phyloP scores from a whole-genome alignment of 306 rosid species.

The Medicago lupulina region DNA sequence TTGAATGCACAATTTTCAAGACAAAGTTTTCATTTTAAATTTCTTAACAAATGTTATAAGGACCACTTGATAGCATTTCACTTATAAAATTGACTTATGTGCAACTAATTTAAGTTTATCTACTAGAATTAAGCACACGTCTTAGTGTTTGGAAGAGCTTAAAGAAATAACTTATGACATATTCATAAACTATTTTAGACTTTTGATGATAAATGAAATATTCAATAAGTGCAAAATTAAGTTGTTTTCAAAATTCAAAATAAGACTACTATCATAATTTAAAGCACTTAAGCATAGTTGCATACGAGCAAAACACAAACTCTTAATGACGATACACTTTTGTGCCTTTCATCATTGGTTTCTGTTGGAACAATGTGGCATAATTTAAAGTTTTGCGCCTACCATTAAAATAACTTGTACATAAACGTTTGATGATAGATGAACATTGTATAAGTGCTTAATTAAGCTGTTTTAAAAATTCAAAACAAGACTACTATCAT shows the following conservation, averaged over 20 bases:
- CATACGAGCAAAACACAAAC: not conserved
- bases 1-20: too few species aligned
- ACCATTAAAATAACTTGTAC: not conserved
- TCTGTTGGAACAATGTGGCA: conserved; percentile 20
- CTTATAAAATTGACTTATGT: too few species aligned
- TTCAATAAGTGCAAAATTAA: not conserved
- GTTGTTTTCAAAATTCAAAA: not conserved
- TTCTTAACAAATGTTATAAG: too few species aligned
- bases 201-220: not conserved
- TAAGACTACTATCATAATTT: not conserved
- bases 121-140: too few species aligned
- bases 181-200: not conserved
- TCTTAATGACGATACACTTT: not conserved
- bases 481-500: not conserved
- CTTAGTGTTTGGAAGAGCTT: not conserved
- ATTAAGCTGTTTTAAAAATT: not conserved
- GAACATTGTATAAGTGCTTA: not conserved
- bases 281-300: conserved; percentile 7
- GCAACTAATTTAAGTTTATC: too few species aligned
- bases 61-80: too few species aligned
- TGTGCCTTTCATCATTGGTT: conserved; percentile 32
- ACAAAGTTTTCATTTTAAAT: too few species aligned
- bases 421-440: not conserved
- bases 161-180: not conserved
- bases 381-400: not conserved